Percentiles rank a stretch among this genome's conserved stretches.
Evolutionary conservation across 176 grass and related monocot species (phyloP).

Genomic region (Miscanthus lutarioriparius): DNA sequence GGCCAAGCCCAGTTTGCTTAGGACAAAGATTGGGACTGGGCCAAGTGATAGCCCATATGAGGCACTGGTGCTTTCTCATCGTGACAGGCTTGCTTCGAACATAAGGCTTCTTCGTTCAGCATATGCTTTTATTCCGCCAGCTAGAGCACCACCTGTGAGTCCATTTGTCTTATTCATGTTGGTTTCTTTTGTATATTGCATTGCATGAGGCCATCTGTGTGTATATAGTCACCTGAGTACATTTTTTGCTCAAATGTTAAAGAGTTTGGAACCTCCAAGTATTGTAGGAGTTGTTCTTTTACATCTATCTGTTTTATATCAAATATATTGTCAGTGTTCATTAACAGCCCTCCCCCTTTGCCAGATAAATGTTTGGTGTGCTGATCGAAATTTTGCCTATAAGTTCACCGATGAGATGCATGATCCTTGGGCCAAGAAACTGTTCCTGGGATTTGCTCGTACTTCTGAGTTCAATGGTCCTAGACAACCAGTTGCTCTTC

Average conservation of each 20-base stretch:
- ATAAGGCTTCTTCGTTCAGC: conserved; percentile 80
- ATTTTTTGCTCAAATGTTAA: conserved; percentile 13
- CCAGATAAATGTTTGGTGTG: conserved; percentile 76
- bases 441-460: conserved; percentile 91
- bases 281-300: conserved; percentile 26
- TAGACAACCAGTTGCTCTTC: conserved; percentile 54
- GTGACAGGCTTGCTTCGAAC: conserved; percentile 76
- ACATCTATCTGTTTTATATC: conserved; percentile 18
- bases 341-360: conserved; percentile 31
- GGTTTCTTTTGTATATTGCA: background rate
- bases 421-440: conserved; percentile 91
- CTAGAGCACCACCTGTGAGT: conserved; percentile 96
- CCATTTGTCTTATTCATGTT: conserved; percentile 35
- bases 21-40: conserved; percentile 58
- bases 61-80: conserved; percentile 75
- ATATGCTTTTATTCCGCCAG: conserved; percentile 91
- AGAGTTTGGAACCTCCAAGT: background rate
- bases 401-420: conserved; percentile 85
- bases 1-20: conserved; percentile 63
- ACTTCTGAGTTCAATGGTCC: conserved; percentile 97
- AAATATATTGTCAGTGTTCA: background rate
- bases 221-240: background rate
- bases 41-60: conserved; percentile 55
- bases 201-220: conserved; percentile 5
- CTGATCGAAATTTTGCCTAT: conserved; percentile 87